Conservation (phyloP, 805 yeast species). For the Sugiyamaella marilandica region DNA sequence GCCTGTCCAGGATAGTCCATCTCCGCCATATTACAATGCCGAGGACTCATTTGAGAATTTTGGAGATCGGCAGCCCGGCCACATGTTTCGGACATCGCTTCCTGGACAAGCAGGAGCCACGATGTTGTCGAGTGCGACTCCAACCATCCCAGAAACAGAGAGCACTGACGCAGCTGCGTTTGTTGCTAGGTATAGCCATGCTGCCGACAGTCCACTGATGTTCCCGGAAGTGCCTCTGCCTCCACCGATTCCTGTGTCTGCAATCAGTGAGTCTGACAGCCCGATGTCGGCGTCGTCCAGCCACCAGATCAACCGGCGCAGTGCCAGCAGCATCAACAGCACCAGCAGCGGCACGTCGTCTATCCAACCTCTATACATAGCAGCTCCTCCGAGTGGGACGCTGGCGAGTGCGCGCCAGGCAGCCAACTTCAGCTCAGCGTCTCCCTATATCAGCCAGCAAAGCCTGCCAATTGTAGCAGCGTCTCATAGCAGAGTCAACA, state of each 20-base stretch:
- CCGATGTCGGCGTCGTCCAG: neutral
- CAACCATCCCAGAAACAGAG: neutral
- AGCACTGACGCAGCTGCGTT: neutral
- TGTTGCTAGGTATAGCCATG: neutral
- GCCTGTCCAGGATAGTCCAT: neutral
- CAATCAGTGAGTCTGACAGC: neutral
- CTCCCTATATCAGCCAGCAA: constrained; percentile 6
- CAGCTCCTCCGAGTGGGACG: constrained; percentile 1
- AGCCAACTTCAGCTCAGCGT: neutral
- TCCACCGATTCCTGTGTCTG: neutral
- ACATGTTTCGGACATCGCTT: neutral
- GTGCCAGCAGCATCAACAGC: constrained; percentile 10
- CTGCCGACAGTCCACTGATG: neutral
- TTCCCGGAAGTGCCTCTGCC: neutral
- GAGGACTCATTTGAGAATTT: neutral
- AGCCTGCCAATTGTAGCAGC: neutral
- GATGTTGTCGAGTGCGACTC: neutral
- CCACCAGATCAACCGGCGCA: constrained; percentile 9
- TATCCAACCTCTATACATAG: constrained; percentile 12
- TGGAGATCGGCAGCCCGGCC: neutral
- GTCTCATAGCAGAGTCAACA: constrained; percentile 13
- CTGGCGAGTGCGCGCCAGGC: neutral
- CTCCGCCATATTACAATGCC: constrained; percentile 6
- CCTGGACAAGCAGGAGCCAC: neutral
- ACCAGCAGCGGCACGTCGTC: constrained; percentile 13